phyloP scores from a whole-genome alignment of 192 early-diverging fungal species.

The Martensiomyces pterosporus region DNA sequence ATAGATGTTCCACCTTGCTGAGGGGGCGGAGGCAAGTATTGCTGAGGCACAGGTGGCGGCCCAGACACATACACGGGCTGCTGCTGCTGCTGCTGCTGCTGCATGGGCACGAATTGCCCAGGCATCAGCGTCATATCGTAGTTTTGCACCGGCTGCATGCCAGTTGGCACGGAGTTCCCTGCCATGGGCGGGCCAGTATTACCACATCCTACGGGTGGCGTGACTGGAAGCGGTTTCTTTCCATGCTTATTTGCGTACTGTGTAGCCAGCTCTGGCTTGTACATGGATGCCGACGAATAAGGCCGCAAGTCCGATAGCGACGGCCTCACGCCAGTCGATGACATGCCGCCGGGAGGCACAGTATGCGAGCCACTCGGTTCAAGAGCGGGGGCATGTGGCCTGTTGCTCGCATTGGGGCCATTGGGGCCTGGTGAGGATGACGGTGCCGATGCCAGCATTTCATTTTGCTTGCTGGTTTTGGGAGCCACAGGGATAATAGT shows the following conservation, averaged over 20 bases:
- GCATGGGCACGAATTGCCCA: constrained; percentile 21
- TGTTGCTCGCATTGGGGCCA: background rate
- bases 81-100: constrained; percentile 18
- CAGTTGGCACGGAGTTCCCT: background rate
- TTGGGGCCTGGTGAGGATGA: constrained; percentile 1
- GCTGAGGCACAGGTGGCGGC: constrained; percentile 6
- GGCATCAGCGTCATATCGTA: constrained; percentile 45
- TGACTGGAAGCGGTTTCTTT: constrained; percentile 40
- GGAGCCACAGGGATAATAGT: constrained; percentile 20
- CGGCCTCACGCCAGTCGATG: constrained; percentile 16
- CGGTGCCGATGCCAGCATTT: constrained; percentile 25
- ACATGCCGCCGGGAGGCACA: background rate
- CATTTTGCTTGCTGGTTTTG: constrained; percentile 5
- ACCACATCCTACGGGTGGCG: no score
- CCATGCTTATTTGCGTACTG: constrained; percentile 49
- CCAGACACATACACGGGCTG: no score
- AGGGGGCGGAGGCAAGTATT: background rate
- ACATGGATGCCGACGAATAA: constrained; percentile 48
- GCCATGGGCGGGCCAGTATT: no score
- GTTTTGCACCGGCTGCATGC: constrained; percentile 5
- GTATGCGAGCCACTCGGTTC: constrained; percentile 1
- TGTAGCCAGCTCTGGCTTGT: constrained; percentile 38
- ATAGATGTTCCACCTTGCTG: no score
- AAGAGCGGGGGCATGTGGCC: constrained; percentile 4
- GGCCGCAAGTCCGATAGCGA: constrained; percentile 47